phyloP scores from a whole-genome alignment of 2,329 filamentous ascomycete genomes.

The Alternaria dauci region DNA sequence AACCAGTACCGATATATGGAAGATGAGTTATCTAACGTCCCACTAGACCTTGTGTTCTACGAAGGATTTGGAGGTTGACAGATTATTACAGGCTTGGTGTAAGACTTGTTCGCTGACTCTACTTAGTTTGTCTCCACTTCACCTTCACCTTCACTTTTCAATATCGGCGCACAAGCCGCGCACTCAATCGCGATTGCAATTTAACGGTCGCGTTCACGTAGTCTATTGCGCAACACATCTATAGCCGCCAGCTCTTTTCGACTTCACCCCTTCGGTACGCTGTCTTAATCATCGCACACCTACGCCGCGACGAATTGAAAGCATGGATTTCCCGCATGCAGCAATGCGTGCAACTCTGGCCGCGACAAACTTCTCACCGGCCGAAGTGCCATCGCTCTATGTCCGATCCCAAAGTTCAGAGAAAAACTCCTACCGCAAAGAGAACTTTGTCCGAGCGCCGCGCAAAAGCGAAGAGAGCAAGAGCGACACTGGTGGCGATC shows the following conservation, averaged over 20 bases:
- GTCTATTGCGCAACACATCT: not conserved
- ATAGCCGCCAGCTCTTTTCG: not conserved
- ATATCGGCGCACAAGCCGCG: conserved; percentile 3
- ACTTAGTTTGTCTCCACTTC: not conserved
- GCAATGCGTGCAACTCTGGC: conserved; percentile 8
- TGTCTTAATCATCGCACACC: not conserved
- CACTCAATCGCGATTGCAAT: not conserved
- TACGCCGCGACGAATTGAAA: not conserved
- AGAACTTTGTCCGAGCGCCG: not conserved
- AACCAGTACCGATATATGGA: conserved; percentile 31
- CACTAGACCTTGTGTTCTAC: not conserved
- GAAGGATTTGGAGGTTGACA: not conserved
- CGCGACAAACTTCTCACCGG: conserved; percentile 10
- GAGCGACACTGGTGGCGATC: not conserved
- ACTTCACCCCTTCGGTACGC: not conserved
- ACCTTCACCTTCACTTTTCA: conserved; percentile 5
- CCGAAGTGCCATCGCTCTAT: conserved; percentile 5
- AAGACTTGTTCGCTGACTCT: no score
- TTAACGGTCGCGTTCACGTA: conserved; percentile 1
- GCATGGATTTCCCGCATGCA: conserved; percentile 16
- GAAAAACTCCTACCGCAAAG: not conserved
- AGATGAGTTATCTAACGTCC: not conserved
- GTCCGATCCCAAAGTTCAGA: not conserved
- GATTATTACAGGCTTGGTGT: not conserved
- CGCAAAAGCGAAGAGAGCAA: not conserved